phyloP scores from a whole-genome alignment of 179 eudicot species.

The Amaranthus tricolor region DNA sequence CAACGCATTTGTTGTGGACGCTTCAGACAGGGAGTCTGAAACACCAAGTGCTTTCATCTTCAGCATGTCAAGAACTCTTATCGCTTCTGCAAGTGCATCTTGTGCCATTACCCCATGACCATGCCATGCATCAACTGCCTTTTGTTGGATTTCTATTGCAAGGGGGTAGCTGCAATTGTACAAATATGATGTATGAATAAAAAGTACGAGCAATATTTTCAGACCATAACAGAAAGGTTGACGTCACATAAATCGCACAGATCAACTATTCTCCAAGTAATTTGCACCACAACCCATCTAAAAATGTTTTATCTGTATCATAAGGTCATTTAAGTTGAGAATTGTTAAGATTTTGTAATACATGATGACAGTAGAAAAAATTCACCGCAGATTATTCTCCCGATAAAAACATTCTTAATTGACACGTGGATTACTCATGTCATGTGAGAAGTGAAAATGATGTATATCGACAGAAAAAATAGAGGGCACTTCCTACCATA shows the following conservation, averaged over 20 bases:
- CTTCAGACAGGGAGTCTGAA: slow-evolving; percentile 22
- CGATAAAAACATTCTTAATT: no score
- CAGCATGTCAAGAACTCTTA: slow-evolving; percentile 52
- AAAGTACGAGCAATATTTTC: background rate
- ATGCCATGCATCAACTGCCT: slow-evolving; percentile 69
- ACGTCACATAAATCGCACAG: background rate
- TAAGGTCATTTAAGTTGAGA: background rate
- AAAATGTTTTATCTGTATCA: no score
- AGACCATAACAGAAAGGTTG: background rate
- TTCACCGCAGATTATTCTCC: no score
- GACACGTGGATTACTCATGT: no score
- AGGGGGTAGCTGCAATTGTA: slow-evolving; percentile 60
- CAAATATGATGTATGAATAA: background rate
- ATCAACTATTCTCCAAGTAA: background rate
- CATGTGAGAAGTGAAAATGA: background rate
- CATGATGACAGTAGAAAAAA: background rate
- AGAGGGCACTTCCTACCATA: background rate
- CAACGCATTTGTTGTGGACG: slow-evolving; percentile 38
- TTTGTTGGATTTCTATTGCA: slow-evolving; percentile 83
- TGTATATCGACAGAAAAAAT: background rate
- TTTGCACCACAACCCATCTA: background rate
- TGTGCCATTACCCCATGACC: slow-evolving; percentile 66
- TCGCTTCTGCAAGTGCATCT: slow-evolving; percentile 72
- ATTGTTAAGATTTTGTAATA: background rate
- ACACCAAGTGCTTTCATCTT: slow-evolving; percentile 47